Evolutionary conservation across 768 basidiomycete genomes (phyloP).

Genomic region (Lentinula guzmanii): DNA sequence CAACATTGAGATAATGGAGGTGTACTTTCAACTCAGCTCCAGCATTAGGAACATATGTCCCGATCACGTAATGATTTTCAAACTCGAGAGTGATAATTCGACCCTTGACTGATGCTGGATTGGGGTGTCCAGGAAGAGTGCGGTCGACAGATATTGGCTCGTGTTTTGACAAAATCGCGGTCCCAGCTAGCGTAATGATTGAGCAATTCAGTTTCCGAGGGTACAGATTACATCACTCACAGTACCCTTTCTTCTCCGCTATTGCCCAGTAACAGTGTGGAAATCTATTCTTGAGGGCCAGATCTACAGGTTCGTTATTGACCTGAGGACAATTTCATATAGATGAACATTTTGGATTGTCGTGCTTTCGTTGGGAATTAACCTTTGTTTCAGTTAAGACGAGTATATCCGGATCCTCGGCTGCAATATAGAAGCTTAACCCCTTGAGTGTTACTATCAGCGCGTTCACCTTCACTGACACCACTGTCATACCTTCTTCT

Average conservation of each 20-base stretch:
- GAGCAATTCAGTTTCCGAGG: neutral
- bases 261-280: constrained; percentile 76
- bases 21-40: constrained; percentile 68
- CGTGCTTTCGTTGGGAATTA: constrained; percentile 1
- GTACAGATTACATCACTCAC: constrained; percentile 29
- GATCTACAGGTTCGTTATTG: constrained; percentile 62
- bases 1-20: neutral
- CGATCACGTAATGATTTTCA: constrained; percentile 58
- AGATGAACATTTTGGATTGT: constrained; percentile 1
- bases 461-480: neutral
- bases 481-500: constrained; percentile 58
- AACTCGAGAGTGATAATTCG: constrained; percentile 84
- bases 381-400: constrained; percentile 87
- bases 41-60: constrained; percentile 84
- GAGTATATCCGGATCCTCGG: constrained; percentile 81
- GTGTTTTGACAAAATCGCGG: constrained; percentile 72
- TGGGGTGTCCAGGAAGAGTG: constrained; percentile 71
- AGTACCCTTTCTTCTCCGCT: constrained; percentile 72
- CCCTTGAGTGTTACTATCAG: constrained; percentile 39
- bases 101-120: constrained; percentile 59
- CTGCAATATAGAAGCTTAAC: constrained; percentile 76
- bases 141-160: constrained; percentile 62
- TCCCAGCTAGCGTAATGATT: constrained; percentile 54
- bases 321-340: constrained; percentile 36
- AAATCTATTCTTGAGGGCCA: constrained; percentile 48